Conservation (phyloP, 345 rosid genomes). For the Carallia pectinifolia region DNA sequence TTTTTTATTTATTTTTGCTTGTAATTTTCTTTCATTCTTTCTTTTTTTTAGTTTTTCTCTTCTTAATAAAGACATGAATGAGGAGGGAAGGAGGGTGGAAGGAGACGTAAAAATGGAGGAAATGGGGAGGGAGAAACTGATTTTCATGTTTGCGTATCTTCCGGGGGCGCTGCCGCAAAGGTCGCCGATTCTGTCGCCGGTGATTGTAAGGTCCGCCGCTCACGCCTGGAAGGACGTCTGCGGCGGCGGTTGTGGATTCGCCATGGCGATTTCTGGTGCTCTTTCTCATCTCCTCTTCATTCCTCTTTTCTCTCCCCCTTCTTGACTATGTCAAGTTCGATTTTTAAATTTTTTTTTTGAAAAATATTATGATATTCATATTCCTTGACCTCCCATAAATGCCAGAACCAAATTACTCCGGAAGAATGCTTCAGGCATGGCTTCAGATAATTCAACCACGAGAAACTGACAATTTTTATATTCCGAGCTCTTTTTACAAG, state of each 20-base stretch:
- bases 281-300: not conserved
- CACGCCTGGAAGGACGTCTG: slow-evolving; percentile 73
- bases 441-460: too few species aligned
- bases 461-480: too few species aligned
- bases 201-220: slow-evolving; percentile 32
- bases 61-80: slow-evolving; percentile 40
- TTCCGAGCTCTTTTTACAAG: too few species aligned
- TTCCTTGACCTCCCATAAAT: too few species aligned
- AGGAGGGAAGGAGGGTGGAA: not conserved
- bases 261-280: slow-evolving; percentile 88
- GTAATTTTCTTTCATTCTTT: not conserved
- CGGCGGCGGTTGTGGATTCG: slow-evolving; percentile 97
- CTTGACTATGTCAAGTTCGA: not conserved
- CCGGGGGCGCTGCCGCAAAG: slow-evolving; percentile 94
- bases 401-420: too few species aligned
- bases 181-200: slow-evolving; percentile 74
- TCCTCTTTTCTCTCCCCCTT: not conserved
- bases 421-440: too few species aligned
- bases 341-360: not conserved
- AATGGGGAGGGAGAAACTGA: slow-evolving; percentile 34
- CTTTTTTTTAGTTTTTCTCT: not conserved
- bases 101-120: slow-evolving; percentile 56
- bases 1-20: not conserved
- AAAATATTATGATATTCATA: not conserved
- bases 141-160: slow-evolving; percentile 90